Percentiles rank a stretch among this genome's conserved stretches.
These are phyloP conservation scores for Septoria petroselini DNA, from an alignment of 2,329 filamentous ascomycete species.

Conservation along the genomic window DNA sequence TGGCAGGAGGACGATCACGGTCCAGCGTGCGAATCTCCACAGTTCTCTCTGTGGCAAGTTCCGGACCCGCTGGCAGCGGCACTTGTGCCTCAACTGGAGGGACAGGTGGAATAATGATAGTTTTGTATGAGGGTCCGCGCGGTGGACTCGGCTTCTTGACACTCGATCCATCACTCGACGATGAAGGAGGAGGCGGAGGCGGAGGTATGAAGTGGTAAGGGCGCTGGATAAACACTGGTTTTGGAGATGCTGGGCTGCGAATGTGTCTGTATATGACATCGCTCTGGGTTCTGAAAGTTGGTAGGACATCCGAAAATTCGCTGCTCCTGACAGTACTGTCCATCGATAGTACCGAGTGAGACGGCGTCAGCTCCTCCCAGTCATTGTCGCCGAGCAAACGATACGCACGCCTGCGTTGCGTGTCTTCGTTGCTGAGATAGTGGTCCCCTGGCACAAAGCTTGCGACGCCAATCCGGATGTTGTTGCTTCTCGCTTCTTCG, in stretches of 20 bases:
- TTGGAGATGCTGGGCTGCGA: constrained; percentile 10
- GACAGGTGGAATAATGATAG: constrained; percentile 16
- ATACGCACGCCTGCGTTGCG: constrained; percentile 16
- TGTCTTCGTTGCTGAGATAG: constrained; percentile 22
- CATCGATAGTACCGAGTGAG: not conserved
- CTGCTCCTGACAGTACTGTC: not conserved
- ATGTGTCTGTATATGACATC: constrained; percentile 19
- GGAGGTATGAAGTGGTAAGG: not conserved
- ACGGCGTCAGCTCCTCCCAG: constrained; percentile 22
- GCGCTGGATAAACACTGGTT: not conserved
- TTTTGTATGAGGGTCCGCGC: not conserved
- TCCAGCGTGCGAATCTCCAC: not conserved
- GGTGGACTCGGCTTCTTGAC: not conserved
- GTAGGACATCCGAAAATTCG: not conserved
- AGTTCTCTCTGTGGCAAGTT: not conserved
- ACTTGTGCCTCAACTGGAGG: constrained; percentile 3
- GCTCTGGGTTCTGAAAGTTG: not conserved
- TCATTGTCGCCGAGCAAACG: constrained; percentile 24
- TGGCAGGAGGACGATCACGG: not conserved
- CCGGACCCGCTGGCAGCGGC: not conserved
- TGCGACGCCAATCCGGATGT: constrained; percentile 31
- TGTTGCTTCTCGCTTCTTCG: constrained; percentile 28
- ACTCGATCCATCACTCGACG: not conserved
- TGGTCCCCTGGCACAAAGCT: constrained; percentile 28
- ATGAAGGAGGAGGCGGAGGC: not conserved